Evolutionary conservation across 2,329 filamentous ascomycete species (phyloP).

Genomic region (Phialophora macrospora): DNA sequence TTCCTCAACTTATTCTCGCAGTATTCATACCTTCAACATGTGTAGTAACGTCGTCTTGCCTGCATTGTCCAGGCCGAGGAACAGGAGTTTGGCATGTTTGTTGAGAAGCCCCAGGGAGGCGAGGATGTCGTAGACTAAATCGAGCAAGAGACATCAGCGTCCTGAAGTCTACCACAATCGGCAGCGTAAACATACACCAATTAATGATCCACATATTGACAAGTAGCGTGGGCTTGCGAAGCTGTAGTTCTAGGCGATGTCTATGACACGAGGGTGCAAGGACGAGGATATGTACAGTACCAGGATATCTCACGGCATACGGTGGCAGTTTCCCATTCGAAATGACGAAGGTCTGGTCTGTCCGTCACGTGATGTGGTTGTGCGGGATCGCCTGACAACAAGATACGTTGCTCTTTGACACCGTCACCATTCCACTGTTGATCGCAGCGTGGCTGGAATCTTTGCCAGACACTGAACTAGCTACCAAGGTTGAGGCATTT

Average conservation of each 20-base stretch:
- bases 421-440: background rate
- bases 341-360: background rate
- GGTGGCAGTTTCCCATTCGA: slow-evolving; percentile 5
- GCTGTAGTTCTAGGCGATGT: background rate
- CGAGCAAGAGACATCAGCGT: slow-evolving; percentile 19
- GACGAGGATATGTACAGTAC: slow-evolving; percentile 3
- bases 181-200: slow-evolving; percentile 71
- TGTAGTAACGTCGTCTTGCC: slow-evolving; percentile 93
- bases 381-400: background rate
- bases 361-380: slow-evolving; percentile 1
- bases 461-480: too few species aligned
- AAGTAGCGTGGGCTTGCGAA: background rate
- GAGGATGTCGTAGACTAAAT: slow-evolving; percentile 82
- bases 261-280: background rate
- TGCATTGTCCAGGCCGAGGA: slow-evolving; percentile 91
- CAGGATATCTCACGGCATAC: slow-evolving; percentile 21
- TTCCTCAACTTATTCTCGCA: slow-evolving; percentile 8
- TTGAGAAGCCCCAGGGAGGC: slow-evolving; percentile 86
- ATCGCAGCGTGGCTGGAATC: background rate
- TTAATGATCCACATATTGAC: slow-evolving; percentile 83
- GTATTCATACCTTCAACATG: slow-evolving; percentile 82
- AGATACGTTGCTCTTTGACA: background rate
- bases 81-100: slow-evolving; percentile 94
- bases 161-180: background rate
- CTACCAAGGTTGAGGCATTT: background rate